Conservation (phyloP, 306 rosid genomes). For the Ochetophila trinervis region DNA sequence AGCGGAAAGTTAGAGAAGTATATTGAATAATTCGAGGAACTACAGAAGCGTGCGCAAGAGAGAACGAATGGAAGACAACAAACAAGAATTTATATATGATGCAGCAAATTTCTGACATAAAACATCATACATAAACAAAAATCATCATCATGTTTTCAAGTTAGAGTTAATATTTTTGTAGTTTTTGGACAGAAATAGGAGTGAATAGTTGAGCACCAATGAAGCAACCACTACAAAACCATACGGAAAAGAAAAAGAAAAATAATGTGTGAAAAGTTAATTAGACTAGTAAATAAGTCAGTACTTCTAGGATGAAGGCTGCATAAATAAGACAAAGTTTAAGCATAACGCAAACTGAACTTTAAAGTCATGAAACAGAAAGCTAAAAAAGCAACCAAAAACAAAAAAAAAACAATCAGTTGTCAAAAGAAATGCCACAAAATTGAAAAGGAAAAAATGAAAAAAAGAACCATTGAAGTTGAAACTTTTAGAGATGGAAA, state of each 20-base stretch:
- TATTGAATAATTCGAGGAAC: not conserved
- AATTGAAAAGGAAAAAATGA: not conserved
- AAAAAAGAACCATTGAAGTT: not conserved
- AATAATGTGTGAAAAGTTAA: not conserved
- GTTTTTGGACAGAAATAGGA: too few species aligned
- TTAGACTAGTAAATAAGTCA: not conserved
- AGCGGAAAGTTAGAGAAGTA: not conserved
- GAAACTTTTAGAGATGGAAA: not conserved
- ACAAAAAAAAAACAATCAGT: too few species aligned
- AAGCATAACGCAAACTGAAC: conserved; percentile 1
- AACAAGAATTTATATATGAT: too few species aligned
- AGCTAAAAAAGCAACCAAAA: not conserved
- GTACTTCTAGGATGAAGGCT: not conserved
- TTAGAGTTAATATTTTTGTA: too few species aligned
- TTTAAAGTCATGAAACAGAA: not conserved
- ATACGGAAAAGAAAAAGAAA: not conserved
- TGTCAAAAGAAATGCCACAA: not conserved
- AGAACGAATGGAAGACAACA: not conserved
- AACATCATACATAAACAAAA: too few species aligned
- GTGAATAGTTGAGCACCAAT: too few species aligned
- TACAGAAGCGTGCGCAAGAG: not conserved
- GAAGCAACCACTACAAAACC: not conserved
- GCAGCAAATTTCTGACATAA: too few species aligned
- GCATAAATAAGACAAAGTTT: not conserved
- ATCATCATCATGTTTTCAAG: too few species aligned